Percentiles rank a stretch among this genome's conserved stretches.
Conservation (phyloP, 2,329 filamentous ascomycete genomes). For the Beauveria brongniartii region DNA sequence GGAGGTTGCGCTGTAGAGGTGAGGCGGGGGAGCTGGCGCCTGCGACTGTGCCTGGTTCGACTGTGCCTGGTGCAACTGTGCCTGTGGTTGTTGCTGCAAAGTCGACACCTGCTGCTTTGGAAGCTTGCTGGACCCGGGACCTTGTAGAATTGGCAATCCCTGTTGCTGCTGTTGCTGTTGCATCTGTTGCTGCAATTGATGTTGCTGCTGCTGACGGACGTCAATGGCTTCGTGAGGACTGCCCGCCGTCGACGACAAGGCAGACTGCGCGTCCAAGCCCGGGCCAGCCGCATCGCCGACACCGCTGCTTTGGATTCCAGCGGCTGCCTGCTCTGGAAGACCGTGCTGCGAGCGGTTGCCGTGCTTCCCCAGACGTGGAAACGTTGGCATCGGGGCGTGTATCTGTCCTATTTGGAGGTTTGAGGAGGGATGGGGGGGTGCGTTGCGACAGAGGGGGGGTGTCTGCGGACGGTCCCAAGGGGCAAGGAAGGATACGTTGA, state of each 20-base stretch:
- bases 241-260: slow-evolving; percentile 3
- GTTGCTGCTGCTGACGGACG: slow-evolving; percentile 15
- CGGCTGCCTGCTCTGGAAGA: slow-evolving; percentile 20
- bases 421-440: neutral
- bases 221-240: slow-evolving; percentile 11
- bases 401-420: neutral
- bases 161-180: slow-evolving; percentile 22
- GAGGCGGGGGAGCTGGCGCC: slow-evolving; percentile 20
- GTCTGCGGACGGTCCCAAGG: neutral
- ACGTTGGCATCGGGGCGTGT: slow-evolving; percentile 37
- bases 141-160: slow-evolving; percentile 13
- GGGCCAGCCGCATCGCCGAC: slow-evolving; percentile 3
- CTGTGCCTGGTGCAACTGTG: slow-evolving; percentile 11
- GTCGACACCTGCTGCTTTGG: slow-evolving; percentile 15
- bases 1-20: slow-evolving; percentile 24
- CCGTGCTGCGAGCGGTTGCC: slow-evolving; percentile 50
- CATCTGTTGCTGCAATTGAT: slow-evolving; percentile 18
- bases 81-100: slow-evolving; percentile 12
- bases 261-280: slow-evolving; percentile 12
- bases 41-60: slow-evolving; percentile 18
- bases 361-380: slow-evolving; percentile 47
- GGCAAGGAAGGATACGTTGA: neutral
- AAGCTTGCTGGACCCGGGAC: slow-evolving; percentile 19
- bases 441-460: neutral
- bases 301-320: slow-evolving; percentile 1